phyloP scores from a whole-genome alignment of 2,329 filamentous ascomycete species.

The Penicillium janthinellum region DNA sequence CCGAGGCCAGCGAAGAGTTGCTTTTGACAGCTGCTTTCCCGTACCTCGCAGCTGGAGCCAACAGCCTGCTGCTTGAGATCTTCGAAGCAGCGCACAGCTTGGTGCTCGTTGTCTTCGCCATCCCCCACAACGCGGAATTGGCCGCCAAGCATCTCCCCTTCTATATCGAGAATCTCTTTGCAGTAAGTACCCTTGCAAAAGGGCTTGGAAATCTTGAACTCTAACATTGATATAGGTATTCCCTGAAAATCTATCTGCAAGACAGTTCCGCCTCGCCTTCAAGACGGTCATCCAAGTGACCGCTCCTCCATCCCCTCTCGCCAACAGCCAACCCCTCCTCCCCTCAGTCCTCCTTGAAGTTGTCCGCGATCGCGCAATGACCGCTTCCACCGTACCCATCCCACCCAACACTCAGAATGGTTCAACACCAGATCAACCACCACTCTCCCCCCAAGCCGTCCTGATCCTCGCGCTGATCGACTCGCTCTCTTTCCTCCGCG shows the following conservation, averaged over 20 bases:
- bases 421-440: conserved; percentile 36
- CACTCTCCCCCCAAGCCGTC: conserved; percentile 72
- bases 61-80: conserved; percentile 64
- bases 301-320: conserved; percentile 75
- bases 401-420: conserved; percentile 38
- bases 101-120: conserved; percentile 76
- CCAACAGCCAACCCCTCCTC: conserved; percentile 72
- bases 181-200: conserved; percentile 38
- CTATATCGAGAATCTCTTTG: conserved; percentile 79
- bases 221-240: conserved; percentile 58
- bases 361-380: conserved; percentile 64
- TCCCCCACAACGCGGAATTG: conserved; percentile 73
- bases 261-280: conserved; percentile 88
- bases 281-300: conserved; percentile 81
- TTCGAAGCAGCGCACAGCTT: conserved; percentile 88
- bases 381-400: conserved; percentile 55
- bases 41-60: conserved; percentile 67
- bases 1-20: conserved; percentile 68
- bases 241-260: conserved; percentile 72
- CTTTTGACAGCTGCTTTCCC: conserved; percentile 73
- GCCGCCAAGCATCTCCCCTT: conserved; percentile 74
- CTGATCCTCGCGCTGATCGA: conserved; percentile 78
- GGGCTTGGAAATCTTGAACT: not conserved
- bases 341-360: conserved; percentile 80
- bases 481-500: conserved; percentile 71